Evolutionary conservation across 345 rosid genomes (phyloP).

Genomic region (Barbarea vulgaris): DNA sequence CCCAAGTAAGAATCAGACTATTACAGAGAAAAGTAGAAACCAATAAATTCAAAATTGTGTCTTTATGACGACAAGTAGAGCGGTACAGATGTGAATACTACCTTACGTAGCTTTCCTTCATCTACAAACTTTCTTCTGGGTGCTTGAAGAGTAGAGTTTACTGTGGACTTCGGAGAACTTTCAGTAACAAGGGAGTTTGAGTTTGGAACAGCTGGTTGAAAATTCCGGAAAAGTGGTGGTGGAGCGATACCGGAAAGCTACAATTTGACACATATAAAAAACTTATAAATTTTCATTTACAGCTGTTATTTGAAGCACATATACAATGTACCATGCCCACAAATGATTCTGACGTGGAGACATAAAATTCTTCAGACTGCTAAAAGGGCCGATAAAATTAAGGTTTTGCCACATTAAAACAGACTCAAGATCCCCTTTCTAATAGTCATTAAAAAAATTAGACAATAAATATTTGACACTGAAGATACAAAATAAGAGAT

Average conservation of each 20-base stretch:
- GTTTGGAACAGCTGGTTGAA: conserved; percentile 73
- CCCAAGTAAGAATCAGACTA: conserved; percentile 1
- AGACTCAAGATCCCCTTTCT: conserved; percentile 2
- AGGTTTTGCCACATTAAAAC: conserved; percentile 3
- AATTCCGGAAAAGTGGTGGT: conserved; percentile 86
- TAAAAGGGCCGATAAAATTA: background rate
- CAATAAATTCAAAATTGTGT: background rate
- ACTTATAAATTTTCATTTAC: conserved; percentile 6
- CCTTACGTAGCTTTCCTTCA: conserved; percentile 98
- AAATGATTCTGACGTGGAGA: background rate
- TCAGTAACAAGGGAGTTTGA: conserved; percentile 52
- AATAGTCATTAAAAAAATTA: conserved; percentile 2
- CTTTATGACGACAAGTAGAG: conserved; percentile 11
- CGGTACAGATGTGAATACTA: conserved; percentile 36
- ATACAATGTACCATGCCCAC: conserved; percentile 15
- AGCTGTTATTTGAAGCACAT: conserved; percentile 7
- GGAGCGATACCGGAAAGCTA: conserved; percentile 88
- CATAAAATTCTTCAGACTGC: background rate
- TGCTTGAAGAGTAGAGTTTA: conserved; percentile 85
- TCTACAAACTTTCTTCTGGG: conserved; percentile 97
- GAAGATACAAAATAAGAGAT: background rate
- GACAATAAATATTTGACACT: background rate
- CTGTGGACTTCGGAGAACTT: conserved; percentile 67
- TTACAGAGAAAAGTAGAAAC: conserved; percentile 6
- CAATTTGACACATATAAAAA: conserved; percentile 29